Base-by-base conservation (phyloP, 2,329 filamentous ascomycete genomes). In the Diaporthe vexans region DNA sequence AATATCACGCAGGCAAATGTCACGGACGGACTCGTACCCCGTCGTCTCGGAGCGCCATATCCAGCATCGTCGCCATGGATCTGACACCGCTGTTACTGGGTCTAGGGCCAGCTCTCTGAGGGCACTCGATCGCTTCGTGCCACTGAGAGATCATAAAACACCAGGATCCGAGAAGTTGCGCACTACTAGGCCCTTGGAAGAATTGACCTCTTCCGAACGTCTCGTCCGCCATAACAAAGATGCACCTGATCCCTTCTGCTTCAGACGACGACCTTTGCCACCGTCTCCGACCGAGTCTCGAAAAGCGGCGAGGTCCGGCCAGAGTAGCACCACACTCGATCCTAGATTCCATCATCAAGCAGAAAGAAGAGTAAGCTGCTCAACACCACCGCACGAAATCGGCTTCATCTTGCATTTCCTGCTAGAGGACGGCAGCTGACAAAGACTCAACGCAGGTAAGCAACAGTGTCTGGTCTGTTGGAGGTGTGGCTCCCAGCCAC, bases 381-480 rank as follows among this genome's bases (percentile, higher is more conserved):
- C 26, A 24, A 48, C 13, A 15, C n/a, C 58, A 7, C 17, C 33
- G 21, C 10, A 24, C 19, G 40, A 3, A 54, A 15, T 24, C 9
- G 17, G 21, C 29, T 9, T 71, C 19, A n/a, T 57, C 15, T 15
- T 29, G 33, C 13, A 7, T 26, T 24, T n/a, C 4, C n/a, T 19
- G 1, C 6, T 19, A 24, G 21, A 76, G 76, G 78, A 81, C 80
- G 71, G 69, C 54, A 37, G 69, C 63, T 58, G 61, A 75, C 35
- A 46, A 81, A 88, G 11, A 3, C 0, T 19, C 11, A 15, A 11
- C 10, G 73, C 87, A 92, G 80, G 85, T 91, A 75, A 95, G 93
- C 81, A 84, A 87, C 76, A 93, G 93, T 3, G 88, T 96, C 24
- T 97, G 94, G 94, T 90, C 91, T 24, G 91, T 97, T 15, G 94